A percentile compares a stretch with the other conserved stretches of the same genome.
Conservation (phyloP, 257 asterid genomes). For the Fraxinus americana region DNA sequence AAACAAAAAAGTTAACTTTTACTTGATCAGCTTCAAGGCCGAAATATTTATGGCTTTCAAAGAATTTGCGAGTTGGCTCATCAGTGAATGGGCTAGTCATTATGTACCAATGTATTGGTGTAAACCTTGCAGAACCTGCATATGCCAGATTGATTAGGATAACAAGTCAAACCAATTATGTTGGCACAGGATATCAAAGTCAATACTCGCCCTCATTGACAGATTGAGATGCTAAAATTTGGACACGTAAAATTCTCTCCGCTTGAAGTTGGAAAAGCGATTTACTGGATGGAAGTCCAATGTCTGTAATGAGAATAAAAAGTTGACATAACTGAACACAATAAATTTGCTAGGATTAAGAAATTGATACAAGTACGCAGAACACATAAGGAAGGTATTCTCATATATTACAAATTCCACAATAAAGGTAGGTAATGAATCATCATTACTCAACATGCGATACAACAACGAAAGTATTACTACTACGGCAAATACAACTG, state of each 20-base stretch:
- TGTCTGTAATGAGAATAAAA: slow-evolving; percentile 50
- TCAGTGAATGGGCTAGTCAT: slow-evolving; percentile 99
- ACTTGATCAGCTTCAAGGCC: slow-evolving; percentile 97
- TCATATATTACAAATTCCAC: no score
- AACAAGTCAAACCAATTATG: slow-evolving; percentile 23
- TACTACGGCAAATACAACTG: slow-evolving; percentile 11
- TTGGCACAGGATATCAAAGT: slow-evolving; percentile 16
- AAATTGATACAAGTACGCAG: not conserved
- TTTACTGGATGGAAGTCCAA: slow-evolving; percentile 97
- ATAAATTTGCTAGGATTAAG: slow-evolving; percentile 17
- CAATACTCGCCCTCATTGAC: slow-evolving; percentile 63
- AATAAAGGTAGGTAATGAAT: no score
- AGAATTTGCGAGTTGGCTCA: slow-evolving; percentile 76
- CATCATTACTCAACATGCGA: no score
- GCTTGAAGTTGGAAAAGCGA: slow-evolving; percentile 98
- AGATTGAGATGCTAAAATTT: slow-evolving; percentile 81
- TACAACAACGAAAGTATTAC: no score
- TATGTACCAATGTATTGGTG: slow-evolving; percentile 86
- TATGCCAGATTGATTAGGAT: slow-evolving; percentile 28
- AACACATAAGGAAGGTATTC: not conserved
- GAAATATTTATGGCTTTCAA: slow-evolving; percentile 84
- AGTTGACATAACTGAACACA: slow-evolving; percentile 18
- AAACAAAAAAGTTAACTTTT: slow-evolving; percentile 21
- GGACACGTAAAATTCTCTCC: slow-evolving; percentile 83
- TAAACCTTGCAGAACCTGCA: slow-evolving; percentile 56